phyloP scores from a whole-genome alignment of 2,329 filamentous ascomycete genomes.

The Paracoccidioides lutzii region DNA sequence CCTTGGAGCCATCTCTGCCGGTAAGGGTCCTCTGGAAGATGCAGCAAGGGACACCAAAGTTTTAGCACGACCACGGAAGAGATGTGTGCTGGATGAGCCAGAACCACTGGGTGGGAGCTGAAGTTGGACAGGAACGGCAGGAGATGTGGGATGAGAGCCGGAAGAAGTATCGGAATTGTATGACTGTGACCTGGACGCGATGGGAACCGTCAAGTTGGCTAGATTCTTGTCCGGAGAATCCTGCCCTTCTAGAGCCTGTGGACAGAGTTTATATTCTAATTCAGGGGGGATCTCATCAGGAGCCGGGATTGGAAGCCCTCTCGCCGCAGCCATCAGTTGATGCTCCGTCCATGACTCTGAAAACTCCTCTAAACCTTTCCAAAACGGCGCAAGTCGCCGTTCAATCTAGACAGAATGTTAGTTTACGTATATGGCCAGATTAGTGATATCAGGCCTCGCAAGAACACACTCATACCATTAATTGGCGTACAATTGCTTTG shows the following conservation, averaged over 20 bases:
- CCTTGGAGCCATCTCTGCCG: conserved; percentile 58
- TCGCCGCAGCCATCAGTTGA: conserved; percentile 82
- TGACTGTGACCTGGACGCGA: conserved; percentile 63
- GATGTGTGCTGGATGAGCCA: conserved; percentile 37
- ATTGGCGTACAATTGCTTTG: conserved; percentile 72
- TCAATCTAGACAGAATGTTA: conserved; percentile 60
- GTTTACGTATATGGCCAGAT: background rate
- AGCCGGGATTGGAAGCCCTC: conserved; percentile 69
- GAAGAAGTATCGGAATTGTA: conserved; percentile 61
- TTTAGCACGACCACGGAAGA: conserved; percentile 75
- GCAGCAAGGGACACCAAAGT: conserved; percentile 73
- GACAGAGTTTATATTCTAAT: conserved; percentile 40
- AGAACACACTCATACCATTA: conserved; percentile 53
- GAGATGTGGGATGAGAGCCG: conserved; percentile 49
- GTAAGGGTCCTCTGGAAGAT: conserved; percentile 59
- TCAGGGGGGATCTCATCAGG: conserved; percentile 73
- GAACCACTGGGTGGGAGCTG: conserved; percentile 38
- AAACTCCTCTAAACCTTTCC: conserved; percentile 84
- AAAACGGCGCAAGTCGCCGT: conserved; percentile 82
- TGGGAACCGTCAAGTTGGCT: conserved; percentile 65
- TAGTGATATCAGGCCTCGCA: background rate
- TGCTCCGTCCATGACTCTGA: conserved; percentile 82
- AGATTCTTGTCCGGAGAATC: conserved; percentile 48
- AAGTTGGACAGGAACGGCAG: conserved; percentile 19
- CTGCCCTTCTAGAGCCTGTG: conserved; percentile 34